These are phyloP conservation scores for Geotrichum australiense DNA, from an alignment of 1,139 yeast genomes.

Conservation along the genomic window DNA sequence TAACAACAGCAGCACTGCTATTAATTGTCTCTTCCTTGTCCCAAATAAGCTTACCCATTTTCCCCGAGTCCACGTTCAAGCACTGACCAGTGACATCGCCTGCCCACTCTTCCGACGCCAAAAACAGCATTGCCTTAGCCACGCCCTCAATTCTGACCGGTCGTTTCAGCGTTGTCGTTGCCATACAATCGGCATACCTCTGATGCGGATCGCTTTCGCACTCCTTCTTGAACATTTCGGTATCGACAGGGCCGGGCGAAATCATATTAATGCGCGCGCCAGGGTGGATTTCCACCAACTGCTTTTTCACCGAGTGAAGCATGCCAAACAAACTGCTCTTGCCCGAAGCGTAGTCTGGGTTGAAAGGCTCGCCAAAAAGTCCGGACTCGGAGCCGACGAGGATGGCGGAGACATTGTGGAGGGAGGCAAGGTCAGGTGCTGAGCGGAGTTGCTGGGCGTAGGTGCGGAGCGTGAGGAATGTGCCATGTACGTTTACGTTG, in stretches of 20 bases:
- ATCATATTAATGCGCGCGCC: slow-evolving; percentile 17
- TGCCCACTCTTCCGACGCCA: slow-evolving; percentile 19
- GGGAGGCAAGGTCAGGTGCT: not conserved
- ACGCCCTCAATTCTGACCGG: slow-evolving; percentile 17
- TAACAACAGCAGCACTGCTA: no score
- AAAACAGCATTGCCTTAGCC: slow-evolving; percentile 16
- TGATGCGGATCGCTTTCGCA: slow-evolving; percentile 14
- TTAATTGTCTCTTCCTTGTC: slow-evolving; percentile 4
- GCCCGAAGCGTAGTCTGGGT: slow-evolving; percentile 19
- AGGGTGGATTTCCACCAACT: slow-evolving; percentile 16
- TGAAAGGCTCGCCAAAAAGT: slow-evolving; percentile 17
- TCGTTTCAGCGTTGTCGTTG: slow-evolving; percentile 17
- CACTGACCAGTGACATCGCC: slow-evolving; percentile 18
- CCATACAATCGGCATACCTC: slow-evolving; percentile 17
- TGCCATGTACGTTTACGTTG: slow-evolving; percentile 15
- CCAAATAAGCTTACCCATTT: slow-evolving; percentile 18
- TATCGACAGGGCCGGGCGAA: slow-evolving; percentile 19
- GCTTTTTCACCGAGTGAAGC: slow-evolving; percentile 14
- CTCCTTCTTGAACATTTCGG: slow-evolving; percentile 15
- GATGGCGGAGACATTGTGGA: slow-evolving; percentile 12
- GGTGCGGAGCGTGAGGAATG: slow-evolving; percentile 12
- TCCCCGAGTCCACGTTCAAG: slow-evolving; percentile 18
- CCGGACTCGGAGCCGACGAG: slow-evolving; percentile 19
- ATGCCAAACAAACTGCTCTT: slow-evolving; percentile 18
- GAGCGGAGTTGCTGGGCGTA: slow-evolving; percentile 13